Evolutionary conservation across 106 monocot genomes (phyloP), one percentile per base, ranked within the genome.

Genomic region (Amphibolis antarctica): DNA sequence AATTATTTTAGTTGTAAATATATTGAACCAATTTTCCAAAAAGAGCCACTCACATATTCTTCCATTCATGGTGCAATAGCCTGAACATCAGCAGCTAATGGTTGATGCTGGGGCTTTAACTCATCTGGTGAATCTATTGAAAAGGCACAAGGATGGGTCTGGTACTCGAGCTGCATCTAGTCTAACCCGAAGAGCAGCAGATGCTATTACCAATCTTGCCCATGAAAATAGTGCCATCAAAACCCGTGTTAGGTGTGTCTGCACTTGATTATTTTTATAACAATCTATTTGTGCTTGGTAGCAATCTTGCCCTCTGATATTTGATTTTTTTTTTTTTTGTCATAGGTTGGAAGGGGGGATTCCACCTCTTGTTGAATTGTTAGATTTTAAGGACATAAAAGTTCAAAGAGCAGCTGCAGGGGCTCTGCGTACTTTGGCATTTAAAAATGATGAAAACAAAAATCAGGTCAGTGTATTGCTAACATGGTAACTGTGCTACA

Each of bases 381-480:
- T 98, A 36, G 91, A 98, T 59, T 88, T 75, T 44, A 60, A 65
- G n/a, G 91, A 98, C 79, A 67, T 81, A 24, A 98, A 98, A 80
- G 98, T 98, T 18, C 91, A 98, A 55, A 91, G 87, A 72, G 87
- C 98, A 55, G 98, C 85, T 75, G 91, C 98, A 47, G 91, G 98
- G 47, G 91, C 98, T 62, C 76, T 98, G 65, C 68, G 98, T 47
- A 98, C 98, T 17, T 63, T 98, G 29, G 98, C 98, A 77, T 98
- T 98, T 69, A 98, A 98, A 81, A 98, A 98, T 67, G 98, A 98
- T 71, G 91, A 91, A 72, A 98, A 98, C 68, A 98, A 98, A 74
- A 87, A 77, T 70, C 82, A 85, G 85, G 98, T 91, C 12, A 72
- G 72, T 60, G 49, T 66, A 6, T 59, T 19, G 28, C 18, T 0